Base-by-base conservation (phyloP, 208 protist species). In the Trypanosoma boissoni region DNA sequence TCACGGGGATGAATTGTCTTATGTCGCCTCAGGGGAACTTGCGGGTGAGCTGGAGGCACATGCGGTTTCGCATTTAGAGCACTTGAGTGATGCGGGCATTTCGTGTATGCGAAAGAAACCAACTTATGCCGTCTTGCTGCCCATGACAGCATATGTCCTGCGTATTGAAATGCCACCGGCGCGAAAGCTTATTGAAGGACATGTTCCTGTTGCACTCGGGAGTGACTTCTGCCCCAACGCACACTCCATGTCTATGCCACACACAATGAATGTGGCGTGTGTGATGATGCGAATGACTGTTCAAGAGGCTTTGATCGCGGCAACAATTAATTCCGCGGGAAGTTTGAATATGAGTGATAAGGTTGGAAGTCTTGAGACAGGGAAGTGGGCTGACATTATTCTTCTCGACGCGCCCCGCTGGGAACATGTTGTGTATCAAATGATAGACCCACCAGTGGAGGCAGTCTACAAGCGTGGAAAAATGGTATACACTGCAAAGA, bases 161-260 rank as follows among this genome's bases (percentile, higher is more conserved):
- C 66, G 82, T 34, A 65, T 96, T 18, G 60, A 79, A 12, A 72
- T 60, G 6, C 84, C 89, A 43, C 88, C 87, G 1, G 87, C 85
- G 8, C 49, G 88, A 23, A 65, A 74, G 32, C 54, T 96, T 32
- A 95, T 96, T 28, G 77, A 80, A 6, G 55, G 52, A 37, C 39
- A 63, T 23, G 89, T 94, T 16, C 81, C 85, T 8, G 74, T 96
- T 24, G 76, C 72, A 2, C 50, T 96, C 3, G 88, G 77, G 7
- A 78, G 68, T 43, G 89, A 96, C 63, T 96, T 80, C 49, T 95
- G 94, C 61, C 89, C 89, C 29, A 96, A 96, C 59, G 88, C 87
- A 3, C 88, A 92, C 50, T 94, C 82, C 58, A 31, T 92, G 23
- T 85, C 80, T 6, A 83, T 96, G 68, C 88, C 89, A 31, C 67